A percentile compares a stretch with the other conserved stretches of the same genome.
Conservation (phyloP, 2,329 filamentous ascomycete genomes). For the Pyricularia grisea region DNA sequence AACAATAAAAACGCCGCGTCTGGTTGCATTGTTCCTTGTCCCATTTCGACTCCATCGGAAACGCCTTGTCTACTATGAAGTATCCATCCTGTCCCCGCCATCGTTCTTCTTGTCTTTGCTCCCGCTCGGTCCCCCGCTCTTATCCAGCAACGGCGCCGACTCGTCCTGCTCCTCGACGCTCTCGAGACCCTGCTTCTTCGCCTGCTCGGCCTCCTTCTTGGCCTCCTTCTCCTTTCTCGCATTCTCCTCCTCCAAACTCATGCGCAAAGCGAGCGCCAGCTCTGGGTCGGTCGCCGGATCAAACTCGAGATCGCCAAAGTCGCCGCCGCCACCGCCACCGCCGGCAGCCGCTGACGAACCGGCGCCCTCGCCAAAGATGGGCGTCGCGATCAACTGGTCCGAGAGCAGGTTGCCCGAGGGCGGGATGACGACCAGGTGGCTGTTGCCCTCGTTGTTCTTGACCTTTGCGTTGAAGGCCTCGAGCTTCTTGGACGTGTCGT, state of each 20-base stretch:
- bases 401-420: slow-evolving; percentile 87
- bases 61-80: slow-evolving; percentile 43
- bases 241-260: slow-evolving; percentile 98
- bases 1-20: neutral
- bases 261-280: slow-evolving; percentile 83
- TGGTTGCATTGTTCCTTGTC: neutral
- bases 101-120: slow-evolving; percentile 40
- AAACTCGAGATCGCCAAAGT: slow-evolving; percentile 74
- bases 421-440: slow-evolving; percentile 81
- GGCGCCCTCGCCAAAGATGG: slow-evolving; percentile 76
- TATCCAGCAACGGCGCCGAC: slow-evolving; percentile 51
- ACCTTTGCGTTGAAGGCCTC: slow-evolving; percentile 89
- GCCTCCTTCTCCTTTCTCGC: slow-evolving; percentile 82
- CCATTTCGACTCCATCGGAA: neutral
- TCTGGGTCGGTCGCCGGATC: slow-evolving; percentile 90
- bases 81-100: slow-evolving; percentile 79
- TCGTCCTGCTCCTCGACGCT: slow-evolving; percentile 75
- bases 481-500: slow-evolving; percentile 84
- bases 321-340: slow-evolving; percentile 47
- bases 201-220: slow-evolving; percentile 61
- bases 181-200: slow-evolving; percentile 46
- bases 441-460: slow-evolving; percentile 75
- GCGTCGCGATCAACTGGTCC: slow-evolving; percentile 81
- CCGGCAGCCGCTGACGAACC: slow-evolving; percentile 50
- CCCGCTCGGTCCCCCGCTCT: slow-evolving; percentile 54